phyloP scores from a whole-genome alignment of 768 basidiomycete species.

The Dacryopinax primogenitus region DNA sequence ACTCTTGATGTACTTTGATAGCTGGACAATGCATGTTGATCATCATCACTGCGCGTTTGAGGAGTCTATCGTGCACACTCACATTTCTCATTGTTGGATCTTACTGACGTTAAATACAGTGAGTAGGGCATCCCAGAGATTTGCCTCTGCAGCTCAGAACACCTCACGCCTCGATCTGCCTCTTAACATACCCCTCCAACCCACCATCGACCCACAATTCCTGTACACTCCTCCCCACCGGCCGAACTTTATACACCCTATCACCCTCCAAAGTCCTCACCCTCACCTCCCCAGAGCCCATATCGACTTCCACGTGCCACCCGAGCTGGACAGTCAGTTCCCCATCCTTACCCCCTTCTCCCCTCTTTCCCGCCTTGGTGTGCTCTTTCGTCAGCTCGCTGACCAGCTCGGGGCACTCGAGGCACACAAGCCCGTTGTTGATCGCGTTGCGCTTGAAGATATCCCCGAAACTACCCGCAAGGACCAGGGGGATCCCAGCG shows the following conservation, averaged over 20 bases:
- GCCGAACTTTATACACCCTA: slow-evolving; percentile 49
- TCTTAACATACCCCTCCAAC: slow-evolving; percentile 80
- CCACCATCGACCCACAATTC: slow-evolving; percentile 95
- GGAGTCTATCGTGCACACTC: too few relatives aligned
- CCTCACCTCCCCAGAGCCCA: slow-evolving; percentile 54
- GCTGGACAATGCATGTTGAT: too few relatives aligned
- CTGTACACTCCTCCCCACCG: slow-evolving; percentile 87
- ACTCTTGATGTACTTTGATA: too few relatives aligned
- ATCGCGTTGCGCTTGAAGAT: slow-evolving; percentile 99
- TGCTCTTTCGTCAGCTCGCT: slow-evolving; percentile 63
- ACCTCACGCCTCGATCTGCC: slow-evolving; percentile 24
- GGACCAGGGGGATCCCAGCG: slow-evolving; percentile 80
- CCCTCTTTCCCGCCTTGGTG: slow-evolving; percentile 59
- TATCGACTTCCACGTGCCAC: slow-evolving; percentile 50
- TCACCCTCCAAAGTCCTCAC: slow-evolving; percentile 39
- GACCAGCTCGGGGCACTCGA: slow-evolving; percentile 85
- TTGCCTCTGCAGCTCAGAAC: too few relatives aligned
- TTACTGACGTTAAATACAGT: too few relatives aligned
- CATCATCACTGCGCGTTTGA: too few relatives aligned
- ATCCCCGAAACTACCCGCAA: slow-evolving; percentile 97
- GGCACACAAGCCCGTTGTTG: slow-evolving; percentile 92
- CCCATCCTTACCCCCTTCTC: slow-evolving; percentile 65
- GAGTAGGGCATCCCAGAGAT: too few relatives aligned
- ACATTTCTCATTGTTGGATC: too few relatives aligned
- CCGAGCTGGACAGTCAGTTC: slow-evolving; percentile 73